Percentiles rank a stretch among this genome's conserved stretches.
Evolutionary conservation across 75 land plant genomes (phyloP).

Genomic region (Selaginella moellendorffii): DNA sequence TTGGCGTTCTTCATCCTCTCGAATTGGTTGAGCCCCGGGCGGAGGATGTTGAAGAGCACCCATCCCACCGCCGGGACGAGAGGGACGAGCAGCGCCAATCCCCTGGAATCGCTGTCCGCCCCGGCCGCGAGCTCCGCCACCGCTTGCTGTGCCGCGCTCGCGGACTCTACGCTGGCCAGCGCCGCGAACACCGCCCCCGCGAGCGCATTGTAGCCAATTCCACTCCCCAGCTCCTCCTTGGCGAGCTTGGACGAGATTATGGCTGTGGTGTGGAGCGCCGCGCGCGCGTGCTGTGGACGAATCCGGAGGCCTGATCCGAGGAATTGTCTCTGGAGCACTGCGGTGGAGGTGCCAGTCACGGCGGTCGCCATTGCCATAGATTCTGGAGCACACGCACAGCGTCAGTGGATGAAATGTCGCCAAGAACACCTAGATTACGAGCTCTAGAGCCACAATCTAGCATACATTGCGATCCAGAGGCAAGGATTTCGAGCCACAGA

Average conservation of each 20-base stretch:
- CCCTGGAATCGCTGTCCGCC: conserved; percentile 48
- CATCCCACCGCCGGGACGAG: conserved; percentile 60
- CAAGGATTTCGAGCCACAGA: too few species aligned
- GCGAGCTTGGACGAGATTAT: neutral
- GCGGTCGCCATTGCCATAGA: conserved; percentile 5
- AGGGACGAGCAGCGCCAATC: conserved; percentile 41
- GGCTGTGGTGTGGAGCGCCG: neutral
- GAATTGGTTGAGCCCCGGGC: conserved; percentile 78
- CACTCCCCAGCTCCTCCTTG: neutral
- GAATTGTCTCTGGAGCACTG: neutral
- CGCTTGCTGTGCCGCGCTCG: conserved; percentile 57
- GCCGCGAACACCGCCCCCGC: conserved; percentile 37
- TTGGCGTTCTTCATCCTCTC: conserved; percentile 46
- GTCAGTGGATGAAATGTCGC: neutral
- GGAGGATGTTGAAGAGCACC: conserved; percentile 82
- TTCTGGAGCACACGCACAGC: neutral
- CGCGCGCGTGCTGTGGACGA: neutral
- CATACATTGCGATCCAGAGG: too few species aligned
- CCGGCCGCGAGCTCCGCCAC: conserved; percentile 20
- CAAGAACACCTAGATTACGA: too few species aligned
- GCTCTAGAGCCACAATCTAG: too few species aligned
- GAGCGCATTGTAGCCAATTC: conserved; percentile 5
- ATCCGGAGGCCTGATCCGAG: neutral
- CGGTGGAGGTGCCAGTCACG: neutral
- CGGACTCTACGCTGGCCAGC: conserved; percentile 40